These are phyloP conservation scores for Sanguinoderma infundibulare DNA, from an alignment of 1,284 basidiomycete species.

Conservation along the genomic window DNA sequence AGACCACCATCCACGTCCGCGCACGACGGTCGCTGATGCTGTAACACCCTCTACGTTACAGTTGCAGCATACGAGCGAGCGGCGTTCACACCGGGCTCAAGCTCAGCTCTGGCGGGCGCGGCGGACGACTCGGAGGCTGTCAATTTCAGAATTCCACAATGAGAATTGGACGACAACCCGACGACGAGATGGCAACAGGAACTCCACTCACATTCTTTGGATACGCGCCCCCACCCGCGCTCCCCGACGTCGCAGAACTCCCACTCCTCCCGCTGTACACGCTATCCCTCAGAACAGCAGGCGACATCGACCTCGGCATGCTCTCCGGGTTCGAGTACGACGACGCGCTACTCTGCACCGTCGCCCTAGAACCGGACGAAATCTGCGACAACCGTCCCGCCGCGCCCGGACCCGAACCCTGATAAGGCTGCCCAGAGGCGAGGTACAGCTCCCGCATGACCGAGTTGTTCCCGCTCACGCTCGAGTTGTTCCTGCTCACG, in stretches of 20 bases:
- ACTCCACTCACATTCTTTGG: constrained; percentile 14
- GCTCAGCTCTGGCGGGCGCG: constrained; percentile 19
- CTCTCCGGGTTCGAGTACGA: constrained; percentile 7
- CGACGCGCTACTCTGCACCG: neutral
- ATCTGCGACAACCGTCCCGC: constrained; percentile 2
- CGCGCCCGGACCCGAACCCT: neutral
- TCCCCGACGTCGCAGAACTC: constrained; percentile 9
- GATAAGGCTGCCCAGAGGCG: neutral
- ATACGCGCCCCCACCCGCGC: constrained; percentile 9
- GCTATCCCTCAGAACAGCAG: constrained; percentile 9
- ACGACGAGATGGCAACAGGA: neutral
- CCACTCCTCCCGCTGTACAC: constrained; percentile 6
- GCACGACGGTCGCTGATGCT: neutral
- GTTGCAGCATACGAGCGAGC: neutral
- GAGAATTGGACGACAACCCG: neutral
- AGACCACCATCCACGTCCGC: neutral
- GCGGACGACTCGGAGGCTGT: constrained; percentile 11
- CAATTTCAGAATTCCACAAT: neutral
- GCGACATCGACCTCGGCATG: constrained; percentile 10
- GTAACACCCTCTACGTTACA: neutral
- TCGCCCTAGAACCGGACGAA: neutral
- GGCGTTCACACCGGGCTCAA: constrained; percentile 14
- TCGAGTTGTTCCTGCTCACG: neutral
- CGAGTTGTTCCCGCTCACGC: neutral
- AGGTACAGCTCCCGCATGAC: constrained; percentile 16